These are phyloP conservation scores for Chenopodium quinoa DNA, from an alignment of 148 eudicot species.

Conservation along the genomic window DNA sequence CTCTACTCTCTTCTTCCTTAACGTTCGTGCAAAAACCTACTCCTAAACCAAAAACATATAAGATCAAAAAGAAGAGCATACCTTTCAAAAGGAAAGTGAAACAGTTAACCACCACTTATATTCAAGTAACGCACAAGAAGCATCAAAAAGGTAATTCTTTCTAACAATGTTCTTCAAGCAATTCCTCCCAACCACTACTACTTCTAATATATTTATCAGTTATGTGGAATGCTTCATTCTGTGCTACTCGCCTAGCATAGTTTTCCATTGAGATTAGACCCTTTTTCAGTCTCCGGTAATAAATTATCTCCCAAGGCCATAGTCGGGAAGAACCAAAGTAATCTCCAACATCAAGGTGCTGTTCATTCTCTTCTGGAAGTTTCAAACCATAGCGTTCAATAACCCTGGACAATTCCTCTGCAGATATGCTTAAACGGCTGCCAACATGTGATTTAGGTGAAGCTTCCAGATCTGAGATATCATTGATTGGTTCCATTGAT, in stretches of 20 bases:
- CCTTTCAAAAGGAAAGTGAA: constrained; percentile 14
- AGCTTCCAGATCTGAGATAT: constrained; percentile 18
- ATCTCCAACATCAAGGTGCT: constrained; percentile 31
- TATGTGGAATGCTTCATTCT: constrained; percentile 50
- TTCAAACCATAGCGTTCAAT: constrained; percentile 45
- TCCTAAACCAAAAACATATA: background rate
- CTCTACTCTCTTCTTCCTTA: too few relatives aligned
- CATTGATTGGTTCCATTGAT: constrained; percentile 8
- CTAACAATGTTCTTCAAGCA: constrained; percentile 28
- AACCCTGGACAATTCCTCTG: constrained; percentile 42
- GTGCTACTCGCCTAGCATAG: constrained; percentile 47
- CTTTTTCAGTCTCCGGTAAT: constrained; percentile 55
- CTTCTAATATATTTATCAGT: constrained; percentile 56
- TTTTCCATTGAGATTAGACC: constrained; percentile 51
- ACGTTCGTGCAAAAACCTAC: background rate
- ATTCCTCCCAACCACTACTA: constrained; percentile 63
- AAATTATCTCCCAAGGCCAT: constrained; percentile 62
- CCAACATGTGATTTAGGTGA: constrained; percentile 19
- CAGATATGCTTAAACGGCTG: constrained; percentile 27
- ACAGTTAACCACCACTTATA: background rate
- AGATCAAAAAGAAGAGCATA: constrained; percentile 3
- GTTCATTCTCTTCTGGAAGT: constrained; percentile 29
- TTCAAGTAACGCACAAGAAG: background rate
- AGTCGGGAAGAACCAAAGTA: constrained; percentile 57
- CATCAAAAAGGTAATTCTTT: background rate